These are phyloP conservation scores for Blakeslea trispora DNA, from an alignment of 371 early-diverging fungal species.

Conservation along the genomic window DNA sequence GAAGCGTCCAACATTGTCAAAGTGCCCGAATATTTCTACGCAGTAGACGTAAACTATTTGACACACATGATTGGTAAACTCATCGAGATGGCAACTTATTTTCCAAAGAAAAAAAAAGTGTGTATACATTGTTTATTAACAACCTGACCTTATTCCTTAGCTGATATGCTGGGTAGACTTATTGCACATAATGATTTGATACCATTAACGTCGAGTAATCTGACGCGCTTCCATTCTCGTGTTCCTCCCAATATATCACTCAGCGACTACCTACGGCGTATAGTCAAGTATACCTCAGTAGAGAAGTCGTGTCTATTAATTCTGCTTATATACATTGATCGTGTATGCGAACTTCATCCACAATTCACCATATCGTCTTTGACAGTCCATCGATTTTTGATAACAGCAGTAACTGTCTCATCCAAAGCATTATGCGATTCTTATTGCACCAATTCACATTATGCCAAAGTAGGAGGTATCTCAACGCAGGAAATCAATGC, in stretches of 20 bases:
- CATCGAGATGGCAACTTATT: not conserved
- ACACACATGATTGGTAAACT: conserved; percentile 74
- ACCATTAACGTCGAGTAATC: conserved; percentile 72
- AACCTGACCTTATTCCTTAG: conserved; percentile 41
- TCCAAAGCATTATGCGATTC: conserved; percentile 87
- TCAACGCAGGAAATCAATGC: conserved; percentile 90
- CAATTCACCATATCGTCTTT: conserved; percentile 90
- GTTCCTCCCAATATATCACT: conserved; percentile 90
- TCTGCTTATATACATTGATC: conserved; percentile 91
- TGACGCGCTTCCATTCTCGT: conserved; percentile 96
- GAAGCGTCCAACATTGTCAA: conserved; percentile 16
- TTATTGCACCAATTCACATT: conserved; percentile 86
- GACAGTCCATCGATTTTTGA: conserved; percentile 94
- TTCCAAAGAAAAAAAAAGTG: too few relatives aligned
- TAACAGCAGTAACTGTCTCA: conserved; percentile 87
- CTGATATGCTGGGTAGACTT: conserved; percentile 76
- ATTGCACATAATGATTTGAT: conserved; percentile 89
- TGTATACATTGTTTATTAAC: too few relatives aligned
- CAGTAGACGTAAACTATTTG: conserved; percentile 69
- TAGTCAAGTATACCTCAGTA: conserved; percentile 88
- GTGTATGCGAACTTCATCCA: conserved; percentile 76
- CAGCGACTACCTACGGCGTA: conserved; percentile 77
- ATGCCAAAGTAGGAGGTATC: conserved; percentile 95
- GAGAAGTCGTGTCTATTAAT: conserved; percentile 87
- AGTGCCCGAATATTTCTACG: conserved; percentile 74